These are phyloP conservation scores for Citrullus amarus DNA, from an alignment of 306 rosid species.

Conservation along the genomic window DNA sequence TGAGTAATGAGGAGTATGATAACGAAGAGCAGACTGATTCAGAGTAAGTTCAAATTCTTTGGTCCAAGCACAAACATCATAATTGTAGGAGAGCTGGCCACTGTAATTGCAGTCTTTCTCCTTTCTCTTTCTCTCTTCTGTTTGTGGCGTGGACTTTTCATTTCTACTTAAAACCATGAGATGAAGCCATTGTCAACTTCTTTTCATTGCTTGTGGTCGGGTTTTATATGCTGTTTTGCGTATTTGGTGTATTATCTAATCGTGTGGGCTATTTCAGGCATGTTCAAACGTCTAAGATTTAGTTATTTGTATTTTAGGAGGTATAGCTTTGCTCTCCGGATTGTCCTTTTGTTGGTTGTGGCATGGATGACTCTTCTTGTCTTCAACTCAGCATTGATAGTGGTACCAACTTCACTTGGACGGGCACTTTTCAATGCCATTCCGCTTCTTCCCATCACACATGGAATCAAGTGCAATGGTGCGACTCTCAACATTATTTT, in stretches of 20 bases:
- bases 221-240: neutral
- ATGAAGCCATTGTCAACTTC: neutral
- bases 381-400: constrained; percentile 86
- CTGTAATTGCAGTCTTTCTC: neutral
- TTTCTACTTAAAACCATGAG: neutral
- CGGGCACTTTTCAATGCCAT: constrained; percentile 74
- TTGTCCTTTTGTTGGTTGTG: constrained; percentile 80
- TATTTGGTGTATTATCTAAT: neutral
- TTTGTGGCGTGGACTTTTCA: neutral
- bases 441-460: constrained; percentile 94
- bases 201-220: neutral
- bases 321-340: constrained; percentile 81
- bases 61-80: neutral
- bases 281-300: neutral
- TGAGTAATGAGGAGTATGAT: constrained; percentile 60
- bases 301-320: constrained; percentile 23
- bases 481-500: constrained; percentile 16
- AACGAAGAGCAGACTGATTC: constrained; percentile 83
- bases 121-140: neutral
- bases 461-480: constrained; percentile 98
- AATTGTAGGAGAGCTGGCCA: constrained; percentile 1
- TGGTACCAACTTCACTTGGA: constrained; percentile 86
- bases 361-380: constrained; percentile 98
- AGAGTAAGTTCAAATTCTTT: constrained; percentile 50
- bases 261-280: neutral